Conservation (phyloP, 495 filamentous ascomycete genomes). For the Hypoxylon trugodes region DNA sequence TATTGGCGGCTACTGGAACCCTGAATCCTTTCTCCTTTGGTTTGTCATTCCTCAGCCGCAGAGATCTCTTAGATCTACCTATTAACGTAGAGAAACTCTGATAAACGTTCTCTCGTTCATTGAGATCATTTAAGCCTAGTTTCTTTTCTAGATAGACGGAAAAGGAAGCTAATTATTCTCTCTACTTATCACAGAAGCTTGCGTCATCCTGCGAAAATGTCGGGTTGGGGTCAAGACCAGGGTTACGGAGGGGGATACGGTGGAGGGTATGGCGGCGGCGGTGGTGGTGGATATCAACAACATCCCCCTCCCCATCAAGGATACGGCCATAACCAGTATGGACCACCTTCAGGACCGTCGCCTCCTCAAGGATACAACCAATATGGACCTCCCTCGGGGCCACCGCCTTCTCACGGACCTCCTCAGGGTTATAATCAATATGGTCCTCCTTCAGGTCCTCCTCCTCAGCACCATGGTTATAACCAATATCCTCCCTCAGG, state of each 20-base stretch:
- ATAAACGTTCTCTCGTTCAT: neutral
- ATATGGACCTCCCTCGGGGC: constrained; percentile 18
- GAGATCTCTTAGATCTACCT: constrained; percentile 1
- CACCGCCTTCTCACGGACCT: constrained; percentile 23
- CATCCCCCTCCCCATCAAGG: constrained; percentile 28
- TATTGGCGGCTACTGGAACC: neutral
- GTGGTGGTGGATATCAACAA: constrained; percentile 17
- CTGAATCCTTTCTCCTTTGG: neutral
- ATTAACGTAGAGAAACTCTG: neutral
- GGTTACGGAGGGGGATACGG: constrained; percentile 36
- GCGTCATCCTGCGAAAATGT: constrained; percentile 16
- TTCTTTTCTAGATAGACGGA: constrained; percentile 1
- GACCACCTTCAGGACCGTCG: constrained; percentile 3
- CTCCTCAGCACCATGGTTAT: constrained; percentile 33
- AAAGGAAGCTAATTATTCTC: neutral
- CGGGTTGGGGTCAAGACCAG: constrained; percentile 36
- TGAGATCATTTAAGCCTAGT: neutral
- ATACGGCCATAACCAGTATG: no score
- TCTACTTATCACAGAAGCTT: neutral
- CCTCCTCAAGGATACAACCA: constrained; percentile 43
- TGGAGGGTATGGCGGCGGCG: constrained; percentile 12
- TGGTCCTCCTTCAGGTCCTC: constrained; percentile 15
- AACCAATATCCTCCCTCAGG: constrained; percentile 35
- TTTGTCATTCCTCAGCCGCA: constrained; percentile 18
- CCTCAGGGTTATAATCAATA: constrained; percentile 43